A percentile compares a stretch with the other conserved stretches of the same genome.
These are phyloP conservation scores for Effrenium voratum DNA, from an alignment of 73 alveolate species.

Conservation along the genomic window DNA sequence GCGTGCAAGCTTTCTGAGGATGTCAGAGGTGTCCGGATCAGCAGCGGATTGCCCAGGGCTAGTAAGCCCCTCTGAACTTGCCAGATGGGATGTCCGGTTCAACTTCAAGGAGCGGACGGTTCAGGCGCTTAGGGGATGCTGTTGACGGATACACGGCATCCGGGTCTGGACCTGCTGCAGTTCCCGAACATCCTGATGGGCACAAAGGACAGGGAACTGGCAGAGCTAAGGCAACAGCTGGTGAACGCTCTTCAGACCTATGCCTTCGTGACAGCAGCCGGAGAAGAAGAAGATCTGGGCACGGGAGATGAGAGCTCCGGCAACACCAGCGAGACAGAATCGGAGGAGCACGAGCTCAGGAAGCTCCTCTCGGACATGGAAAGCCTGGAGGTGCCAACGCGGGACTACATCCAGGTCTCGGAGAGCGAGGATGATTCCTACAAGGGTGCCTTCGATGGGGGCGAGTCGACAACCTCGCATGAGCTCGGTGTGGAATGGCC, in stretches of 20 bases:
- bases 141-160: constrained; percentile 40
- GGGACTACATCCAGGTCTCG: no score
- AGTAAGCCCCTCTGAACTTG: neutral
- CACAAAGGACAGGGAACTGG: neutral
- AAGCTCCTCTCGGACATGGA: neutral
- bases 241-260: neutral
- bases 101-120: neutral
- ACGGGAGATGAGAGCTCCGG: no score
- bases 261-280: neutral
- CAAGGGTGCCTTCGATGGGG: no score
- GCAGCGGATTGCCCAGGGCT: constrained; percentile 54
- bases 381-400: neutral
- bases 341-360: neutral
- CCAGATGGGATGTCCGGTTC: constrained; percentile 30
- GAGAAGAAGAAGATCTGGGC: no score
- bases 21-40: constrained; percentile 18
- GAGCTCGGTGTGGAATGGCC: neutral
- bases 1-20: neutral
- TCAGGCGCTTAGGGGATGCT: constrained; percentile 27
- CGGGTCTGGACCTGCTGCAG: constrained; percentile 17
- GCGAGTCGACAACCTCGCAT: neutral
- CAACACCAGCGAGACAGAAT: no score
- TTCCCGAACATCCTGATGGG: neutral
- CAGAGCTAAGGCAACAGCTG: neutral
- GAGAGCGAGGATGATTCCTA: no score